Base-by-base conservation (phyloP, 2,329 filamentous ascomycete genomes). In the Biscogniauxia marginata region DNA sequence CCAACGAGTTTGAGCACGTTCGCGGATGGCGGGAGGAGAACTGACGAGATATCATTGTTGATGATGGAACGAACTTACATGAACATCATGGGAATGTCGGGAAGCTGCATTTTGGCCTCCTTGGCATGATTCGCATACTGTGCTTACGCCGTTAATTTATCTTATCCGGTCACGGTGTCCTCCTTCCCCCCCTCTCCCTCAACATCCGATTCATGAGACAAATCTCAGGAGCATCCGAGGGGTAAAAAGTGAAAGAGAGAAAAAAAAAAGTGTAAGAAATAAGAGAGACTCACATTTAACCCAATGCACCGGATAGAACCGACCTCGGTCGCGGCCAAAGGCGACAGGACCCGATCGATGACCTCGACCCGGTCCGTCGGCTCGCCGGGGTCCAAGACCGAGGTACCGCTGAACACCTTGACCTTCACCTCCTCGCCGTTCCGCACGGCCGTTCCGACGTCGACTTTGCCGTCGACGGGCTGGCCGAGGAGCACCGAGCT, bases 241-340 rank as follows among this genome's bases (percentile, higher is more conserved):
- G n/a, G n/a, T n/a, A 45, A 59, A 75, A 11, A n/a, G 18, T 21
- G 7, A 6, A 23, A 23, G 9, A 46, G 13, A 46, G 9, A 18
- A 18, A 46, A 23, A 18, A 21, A 46, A 16, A n/a, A 11, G 21
- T 13, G n/a, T 21, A 67, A 46, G 23, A 25, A 19, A 6, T 8
- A 24, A 18, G 50, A 48, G 34, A 50, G 44, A 54, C 74, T 63
- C 52, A 77, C 76, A 58, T 86, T 85, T 58, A 86, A 63, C 0
- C 83, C 83, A 58, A 86, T 81, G 63, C 83, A 84, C 47, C 82
- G 75, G 51, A 86, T 83, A 0, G 81, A 80, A 21, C 82, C 82
- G 50, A 82, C 77, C 61, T 84, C 80, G 19, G 65, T 65, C 53
- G 73, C 69, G 1, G 77, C 66, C 20, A 84, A 61, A 7, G 81